phyloP scores from a whole-genome alignment of 2,329 filamentous ascomycete species.

The Pseudofabraea citricarpa region DNA sequence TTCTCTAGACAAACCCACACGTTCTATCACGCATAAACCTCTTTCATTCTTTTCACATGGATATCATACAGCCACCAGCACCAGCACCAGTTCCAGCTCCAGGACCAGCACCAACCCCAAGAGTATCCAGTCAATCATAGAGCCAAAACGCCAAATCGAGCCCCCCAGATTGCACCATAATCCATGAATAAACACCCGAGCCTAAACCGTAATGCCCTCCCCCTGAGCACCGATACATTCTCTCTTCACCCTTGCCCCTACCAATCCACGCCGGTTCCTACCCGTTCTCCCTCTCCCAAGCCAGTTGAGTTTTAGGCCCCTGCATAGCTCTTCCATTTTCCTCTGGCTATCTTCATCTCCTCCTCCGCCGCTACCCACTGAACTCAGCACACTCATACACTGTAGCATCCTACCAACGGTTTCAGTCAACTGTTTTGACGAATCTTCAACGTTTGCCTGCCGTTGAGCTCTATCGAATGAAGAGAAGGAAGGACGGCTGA shows the following conservation, averaged over 20 bases:
- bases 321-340: conserved; percentile 78
- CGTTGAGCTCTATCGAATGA: conserved; percentile 27
- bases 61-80: too few relatives aligned
- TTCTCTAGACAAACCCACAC: too few relatives aligned
- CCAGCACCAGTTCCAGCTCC: too few relatives aligned
- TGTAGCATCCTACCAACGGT: conserved; percentile 95
- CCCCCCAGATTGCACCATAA: too few relatives aligned
- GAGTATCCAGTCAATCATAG: too few relatives aligned
- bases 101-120: too few relatives aligned
- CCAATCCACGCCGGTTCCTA: conserved; percentile 82
- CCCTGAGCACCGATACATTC: conserved; percentile 1
- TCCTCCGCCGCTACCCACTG: conserved; percentile 46
- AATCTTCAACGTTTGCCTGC: conserved; percentile 55
- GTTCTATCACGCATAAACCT: too few relatives aligned
- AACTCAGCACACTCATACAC: conserved; percentile 86
- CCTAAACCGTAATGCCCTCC: conserved; percentile 3
- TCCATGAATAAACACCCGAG: too few relatives aligned
- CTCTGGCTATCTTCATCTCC: conserved; percentile 65
- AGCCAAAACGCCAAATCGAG: too few relatives aligned
- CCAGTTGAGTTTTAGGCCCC: conserved; percentile 95
- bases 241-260: conserved; percentile 36
- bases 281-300: conserved; percentile 85
- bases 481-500: conserved; percentile 17
- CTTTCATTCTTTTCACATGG: too few relatives aligned
- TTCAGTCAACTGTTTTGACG: conserved; percentile 75